Evolutionary conservation across 2,329 filamentous ascomycete genomes (phyloP).

Genomic region (Thermochaetoides dissita): DNA sequence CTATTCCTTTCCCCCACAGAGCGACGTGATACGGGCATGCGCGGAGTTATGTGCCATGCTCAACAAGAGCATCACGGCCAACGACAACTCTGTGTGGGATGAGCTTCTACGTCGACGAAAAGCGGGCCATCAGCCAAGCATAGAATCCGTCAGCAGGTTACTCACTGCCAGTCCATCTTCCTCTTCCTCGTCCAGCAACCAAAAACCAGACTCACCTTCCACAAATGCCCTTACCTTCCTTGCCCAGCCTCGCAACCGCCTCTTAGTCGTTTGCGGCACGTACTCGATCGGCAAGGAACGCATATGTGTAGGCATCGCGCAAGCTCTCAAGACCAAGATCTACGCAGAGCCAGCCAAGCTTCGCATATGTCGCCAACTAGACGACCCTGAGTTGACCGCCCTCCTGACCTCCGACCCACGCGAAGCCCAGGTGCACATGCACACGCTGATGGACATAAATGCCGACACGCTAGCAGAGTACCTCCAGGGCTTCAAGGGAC

Average conservation of each 20-base stretch:
- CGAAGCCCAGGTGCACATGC: constrained; percentile 95
- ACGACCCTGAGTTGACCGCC: constrained; percentile 65
- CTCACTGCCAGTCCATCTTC: constrained; percentile 3
- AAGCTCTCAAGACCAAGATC: constrained; percentile 74
- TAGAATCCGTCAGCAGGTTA: constrained; percentile 37
- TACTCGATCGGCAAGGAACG: constrained; percentile 98
- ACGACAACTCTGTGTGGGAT: constrained; percentile 33
- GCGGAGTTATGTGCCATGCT: constrained; percentile 64
- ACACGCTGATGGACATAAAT: constrained; percentile 84
- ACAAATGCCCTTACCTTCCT: constrained; percentile 13
- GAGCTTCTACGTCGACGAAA: constrained; percentile 23
- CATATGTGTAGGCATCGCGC: constrained; percentile 83
- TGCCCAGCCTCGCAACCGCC: constrained; percentile 38
- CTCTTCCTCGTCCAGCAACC: constrained; percentile 7
- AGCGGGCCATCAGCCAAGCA: constrained; percentile 22
- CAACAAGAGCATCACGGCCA: constrained; percentile 21
- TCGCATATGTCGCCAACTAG: constrained; percentile 69
- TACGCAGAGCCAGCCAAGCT: constrained; percentile 75
- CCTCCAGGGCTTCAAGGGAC: constrained; percentile 49
- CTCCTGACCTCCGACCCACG: constrained; percentile 67
- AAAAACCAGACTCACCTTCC: constrained; percentile 9
- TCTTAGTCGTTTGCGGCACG: constrained; percentile 87
- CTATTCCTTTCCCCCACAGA: constrained; percentile 83
- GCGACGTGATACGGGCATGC: constrained; percentile 75
- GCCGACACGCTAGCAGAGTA: constrained; percentile 87